Percentiles rank a stretch among this genome's conserved stretches.
Evolutionary conservation across 176 grass and related monocot species (phyloP).

Genomic region (Triticum monococcum): DNA sequence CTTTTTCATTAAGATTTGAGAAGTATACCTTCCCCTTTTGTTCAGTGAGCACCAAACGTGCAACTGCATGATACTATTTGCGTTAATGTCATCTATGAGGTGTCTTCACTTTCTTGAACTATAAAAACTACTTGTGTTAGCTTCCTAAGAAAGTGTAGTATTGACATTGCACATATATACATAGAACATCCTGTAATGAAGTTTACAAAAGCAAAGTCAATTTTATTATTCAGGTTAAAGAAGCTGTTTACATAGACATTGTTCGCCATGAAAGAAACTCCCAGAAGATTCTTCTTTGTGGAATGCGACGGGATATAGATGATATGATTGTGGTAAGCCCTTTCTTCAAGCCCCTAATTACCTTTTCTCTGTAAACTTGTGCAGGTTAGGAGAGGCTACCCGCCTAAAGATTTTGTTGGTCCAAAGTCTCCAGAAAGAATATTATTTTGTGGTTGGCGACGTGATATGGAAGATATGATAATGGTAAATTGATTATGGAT

Average conservation of each 20-base stretch:
- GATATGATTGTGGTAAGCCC: conserved; percentile 88
- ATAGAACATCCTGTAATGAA: conserved; percentile 35
- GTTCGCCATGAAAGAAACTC: conserved; percentile 61
- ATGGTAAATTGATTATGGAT: conserved; percentile 74
- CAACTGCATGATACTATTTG: background rate
- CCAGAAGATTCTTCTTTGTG: conserved; percentile 89
- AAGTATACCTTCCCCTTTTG: background rate
- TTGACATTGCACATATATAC: conserved; percentile 42
- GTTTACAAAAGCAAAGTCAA: conserved; percentile 49
- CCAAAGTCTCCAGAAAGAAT: conserved; percentile 83
- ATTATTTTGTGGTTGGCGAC: conserved; percentile 91
- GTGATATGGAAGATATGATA: conserved; percentile 93
- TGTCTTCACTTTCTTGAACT: conserved; percentile 36
- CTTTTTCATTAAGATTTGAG: background rate
- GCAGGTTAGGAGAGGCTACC: conserved; percentile 75
- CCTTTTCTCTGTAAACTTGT: conserved; percentile 47
- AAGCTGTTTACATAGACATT: conserved; percentile 78
- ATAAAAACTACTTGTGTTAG: conserved; percentile 31
- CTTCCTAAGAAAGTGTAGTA: conserved; percentile 9
- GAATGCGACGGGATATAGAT: conserved; percentile 85
- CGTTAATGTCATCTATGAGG: background rate
- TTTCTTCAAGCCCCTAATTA: conserved; percentile 65
- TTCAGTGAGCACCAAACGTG: background rate
- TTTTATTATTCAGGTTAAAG: conserved; percentile 86
- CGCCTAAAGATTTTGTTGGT: conserved; percentile 79